A percentile compares a stretch with the other conserved stretches of the same genome.
Conservation (phyloP, 805 yeast genomes). For the Starmerella bombi region DNA sequence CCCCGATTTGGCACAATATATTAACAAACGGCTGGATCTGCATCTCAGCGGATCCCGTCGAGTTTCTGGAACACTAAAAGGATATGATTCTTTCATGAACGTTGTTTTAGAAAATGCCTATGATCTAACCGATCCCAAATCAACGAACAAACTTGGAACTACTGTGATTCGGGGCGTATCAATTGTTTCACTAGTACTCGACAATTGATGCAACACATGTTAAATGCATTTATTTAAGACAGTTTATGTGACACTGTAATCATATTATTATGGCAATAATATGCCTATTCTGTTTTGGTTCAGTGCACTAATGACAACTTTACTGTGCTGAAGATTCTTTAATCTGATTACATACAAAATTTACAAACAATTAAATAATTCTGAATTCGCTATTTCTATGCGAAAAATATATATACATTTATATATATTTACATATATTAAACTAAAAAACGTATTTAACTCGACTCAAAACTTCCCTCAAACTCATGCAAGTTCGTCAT, state of each 20-base stretch:
- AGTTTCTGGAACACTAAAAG: constrained; percentile 69
- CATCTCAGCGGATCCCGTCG: constrained; percentile 68
- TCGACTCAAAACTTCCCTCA: constrained; percentile 6
- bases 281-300: too few species aligned
- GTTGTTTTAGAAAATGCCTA: constrained; percentile 58
- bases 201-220: not conserved
- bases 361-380: too few species aligned
- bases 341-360: too few species aligned
- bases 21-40: constrained; percentile 62
- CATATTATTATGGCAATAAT: too few species aligned
- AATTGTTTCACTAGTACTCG: constrained; percentile 36
- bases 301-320: too few species aligned
- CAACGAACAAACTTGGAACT: constrained; percentile 47
- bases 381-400: too few species aligned
- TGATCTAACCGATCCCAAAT: constrained; percentile 42
- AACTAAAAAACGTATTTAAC: not conserved
- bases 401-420: too few species aligned
- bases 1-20: constrained; percentile 40
- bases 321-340: too few species aligned
- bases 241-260: too few species aligned
- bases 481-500: constrained; percentile 34
- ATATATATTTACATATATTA: too few species aligned
- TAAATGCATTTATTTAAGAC: not conserved
- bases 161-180: constrained; percentile 66
- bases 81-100: constrained; percentile 70